Conservation (phyloP, 2,329 filamentous ascomycete species). For the Pseudocercospora macadamiae region DNA sequence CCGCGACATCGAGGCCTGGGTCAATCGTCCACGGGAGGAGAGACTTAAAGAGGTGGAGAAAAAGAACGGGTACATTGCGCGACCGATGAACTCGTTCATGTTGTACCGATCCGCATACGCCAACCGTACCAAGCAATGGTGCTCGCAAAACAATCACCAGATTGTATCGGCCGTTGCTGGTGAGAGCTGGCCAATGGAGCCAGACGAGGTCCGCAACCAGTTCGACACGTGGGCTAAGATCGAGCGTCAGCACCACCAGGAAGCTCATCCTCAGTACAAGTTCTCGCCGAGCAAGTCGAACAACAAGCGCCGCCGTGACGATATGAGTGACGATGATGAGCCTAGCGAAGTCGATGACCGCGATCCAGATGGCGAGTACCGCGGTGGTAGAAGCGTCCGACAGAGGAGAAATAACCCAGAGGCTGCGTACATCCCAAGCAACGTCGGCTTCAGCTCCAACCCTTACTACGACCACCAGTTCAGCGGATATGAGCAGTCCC, state of each 20-base stretch:
- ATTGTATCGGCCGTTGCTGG: constrained; percentile 87
- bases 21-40: constrained; percentile 68
- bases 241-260: constrained; percentile 81
- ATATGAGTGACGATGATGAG: constrained; percentile 40
- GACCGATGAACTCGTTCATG: constrained; percentile 98
- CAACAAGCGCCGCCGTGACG: constrained; percentile 53
- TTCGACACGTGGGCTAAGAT: constrained; percentile 79
- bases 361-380: constrained; percentile 40
- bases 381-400: constrained; percentile 32
- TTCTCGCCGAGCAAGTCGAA: constrained; percentile 80
- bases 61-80: constrained; percentile 77
- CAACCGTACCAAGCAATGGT: constrained; percentile 79
- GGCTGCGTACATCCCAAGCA: constrained; percentile 31
- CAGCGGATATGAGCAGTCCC: constrained; percentile 33
- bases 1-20: constrained; percentile 78
- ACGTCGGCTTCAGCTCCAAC: constrained; percentile 35
- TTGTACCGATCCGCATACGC: constrained; percentile 93
- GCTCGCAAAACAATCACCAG: constrained; percentile 88
- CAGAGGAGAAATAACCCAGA: constrained; percentile 29
- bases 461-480: constrained; percentile 37
- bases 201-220: constrained; percentile 68
- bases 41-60: constrained; percentile 70
- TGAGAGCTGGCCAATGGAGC: constrained; percentile 81
- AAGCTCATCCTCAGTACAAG: constrained; percentile 88
- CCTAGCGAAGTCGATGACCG: constrained; percentile 36